Evolutionary conservation across 2,329 filamentous ascomycete species (phyloP), one percentile per base, ranked within the genome.

Genomic region (Aspergillus ustus): DNA sequence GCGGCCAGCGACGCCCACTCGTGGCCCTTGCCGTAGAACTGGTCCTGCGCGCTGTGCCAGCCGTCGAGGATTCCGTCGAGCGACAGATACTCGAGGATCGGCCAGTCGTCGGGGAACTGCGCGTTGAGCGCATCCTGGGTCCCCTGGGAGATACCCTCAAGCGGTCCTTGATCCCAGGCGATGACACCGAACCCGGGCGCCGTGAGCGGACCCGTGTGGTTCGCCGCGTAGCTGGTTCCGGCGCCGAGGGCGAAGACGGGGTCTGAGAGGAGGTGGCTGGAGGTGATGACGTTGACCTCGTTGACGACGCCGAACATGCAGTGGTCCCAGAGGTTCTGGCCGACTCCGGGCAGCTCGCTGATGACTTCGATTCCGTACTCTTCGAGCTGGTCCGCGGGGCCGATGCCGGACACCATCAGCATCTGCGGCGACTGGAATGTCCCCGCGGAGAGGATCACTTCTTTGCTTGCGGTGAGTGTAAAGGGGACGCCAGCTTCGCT

Each of bases 71-170:
- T 59, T 4, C 57, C 63, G 50, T 76, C 74, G 11, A 77, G 34
- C n/a, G 75, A 67, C 1, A 75, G 70, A 22, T 59, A 62, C 50
- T 76, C 73, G 9, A 77, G 28, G n/a, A 76, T 68, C 1, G 75
- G 72, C 75, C 75, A 78, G 62, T 78, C 74, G 0, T 59, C 25
- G 1, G 74, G 66, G 71, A 75, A 73, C 2, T 11, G 3, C 4
- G 31, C 25, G 2, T 52, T 64, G 0, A 73, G 64, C 8, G 59
- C 54, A 49, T 57, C 29, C 48, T 57, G 53, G 61, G 66, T 48
- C 57, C 56, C 8, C 43, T 40, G 44, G 34, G 61, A 43, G 4
- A 70, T 52, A 5, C 61, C 56, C 29, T 60, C n/a, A 44, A 55
- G 60, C 4, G 34, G 8, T 9, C 25, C 22, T 15, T 64, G 54